phyloP scores from a whole-genome alignment of 1,139 yeast species.

The Eremothecium coryli region DNA sequence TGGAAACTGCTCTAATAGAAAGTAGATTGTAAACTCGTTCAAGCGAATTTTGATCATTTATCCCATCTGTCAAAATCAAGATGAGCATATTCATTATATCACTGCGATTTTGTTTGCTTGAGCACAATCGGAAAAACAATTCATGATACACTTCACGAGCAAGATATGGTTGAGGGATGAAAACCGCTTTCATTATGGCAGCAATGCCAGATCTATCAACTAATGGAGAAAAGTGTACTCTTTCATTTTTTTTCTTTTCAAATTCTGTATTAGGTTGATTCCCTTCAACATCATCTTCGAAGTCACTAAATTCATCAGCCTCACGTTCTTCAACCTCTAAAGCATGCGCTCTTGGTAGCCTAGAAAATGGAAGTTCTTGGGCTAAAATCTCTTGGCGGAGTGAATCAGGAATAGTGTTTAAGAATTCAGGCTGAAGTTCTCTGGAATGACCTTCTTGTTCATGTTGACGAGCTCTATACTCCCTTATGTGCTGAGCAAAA shows the following conservation, averaged over 20 bases:
- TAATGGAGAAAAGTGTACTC: slow-evolving; percentile 50
- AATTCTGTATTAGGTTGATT: slow-evolving; percentile 7
- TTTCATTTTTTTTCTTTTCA: slow-evolving; percentile 32
- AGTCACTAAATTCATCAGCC: slow-evolving; percentile 19
- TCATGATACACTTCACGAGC: slow-evolving; percentile 62
- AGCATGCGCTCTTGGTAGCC: slow-evolving; percentile 19
- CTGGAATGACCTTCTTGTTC: slow-evolving; percentile 42
- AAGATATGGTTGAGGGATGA: slow-evolving; percentile 60
- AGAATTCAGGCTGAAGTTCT: slow-evolving; percentile 73
- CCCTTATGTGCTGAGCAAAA: slow-evolving; percentile 75
- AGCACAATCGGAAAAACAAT: slow-evolving; percentile 58
- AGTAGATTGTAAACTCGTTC: slow-evolving; percentile 60
- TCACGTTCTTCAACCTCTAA: slow-evolving; percentile 19
- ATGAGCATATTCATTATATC: slow-evolving; percentile 68
- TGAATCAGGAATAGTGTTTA: slow-evolving; percentile 70
- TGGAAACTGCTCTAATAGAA: slow-evolving; percentile 32
- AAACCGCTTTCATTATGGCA: slow-evolving; percentile 59
- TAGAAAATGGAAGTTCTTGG: slow-evolving; percentile 49
- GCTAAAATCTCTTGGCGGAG: slow-evolving; percentile 65
- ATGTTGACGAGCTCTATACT: slow-evolving; percentile 40
- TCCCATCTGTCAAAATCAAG: slow-evolving; percentile 67
- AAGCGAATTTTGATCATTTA: slow-evolving; percentile 48
- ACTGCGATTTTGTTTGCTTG: slow-evolving; percentile 66
- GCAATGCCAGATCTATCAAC: slow-evolving; percentile 73
- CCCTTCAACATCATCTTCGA: slow-evolving; percentile 10